Percentiles rank a stretch among this genome's conserved stretches.
Evolutionary conservation across 345 rosid genomes (phyloP).

Genomic region (Bruguiera gymnorhiza): DNA sequence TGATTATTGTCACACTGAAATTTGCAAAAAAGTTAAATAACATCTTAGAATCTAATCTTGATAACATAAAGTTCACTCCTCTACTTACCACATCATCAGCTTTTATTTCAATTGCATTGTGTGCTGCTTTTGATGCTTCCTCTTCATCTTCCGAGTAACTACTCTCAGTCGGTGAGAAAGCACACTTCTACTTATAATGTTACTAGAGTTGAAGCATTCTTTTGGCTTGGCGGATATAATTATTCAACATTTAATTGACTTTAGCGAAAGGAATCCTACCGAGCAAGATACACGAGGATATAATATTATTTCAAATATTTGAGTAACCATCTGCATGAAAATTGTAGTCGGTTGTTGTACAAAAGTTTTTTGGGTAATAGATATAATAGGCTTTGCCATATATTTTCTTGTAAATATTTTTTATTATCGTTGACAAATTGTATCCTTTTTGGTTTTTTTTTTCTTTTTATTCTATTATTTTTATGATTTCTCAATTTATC

Average conservation of each 20-base stretch:
- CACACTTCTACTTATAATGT: conserved; percentile 29
- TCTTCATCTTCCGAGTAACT: conserved; percentile 42
- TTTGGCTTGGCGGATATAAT: conserved; percentile 91
- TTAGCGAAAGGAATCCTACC: conserved; percentile 72
- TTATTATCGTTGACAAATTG: too few relatives aligned
- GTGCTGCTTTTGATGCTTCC: conserved; percentile 16
- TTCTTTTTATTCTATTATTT: too few relatives aligned
- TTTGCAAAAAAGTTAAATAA: conserved; percentile 3
- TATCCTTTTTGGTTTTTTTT: too few relatives aligned
- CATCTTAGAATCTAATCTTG: neutral
- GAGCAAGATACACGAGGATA: conserved; percentile 63
- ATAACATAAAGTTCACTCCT: neutral
- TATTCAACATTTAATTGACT: conserved; percentile 54
- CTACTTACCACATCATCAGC: conserved; percentile 22
- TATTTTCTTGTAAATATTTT: too few relatives aligned
- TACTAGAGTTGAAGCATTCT: conserved; percentile 60
- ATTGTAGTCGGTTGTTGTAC: neutral
- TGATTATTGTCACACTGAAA: conserved; percentile 31
- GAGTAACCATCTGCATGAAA: conserved; percentile 57
- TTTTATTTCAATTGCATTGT: conserved; percentile 5
- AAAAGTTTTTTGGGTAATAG: too few relatives aligned
- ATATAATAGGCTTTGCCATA: too few relatives aligned
- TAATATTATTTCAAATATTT: conserved; percentile 67
- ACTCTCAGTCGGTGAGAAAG: conserved; percentile 17
- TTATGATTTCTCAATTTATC: too few relatives aligned